These are phyloP conservation scores for Blastocystis hominis DNA, from an alignment of 352 stramenopile species.

Conservation along the genomic window DNA sequence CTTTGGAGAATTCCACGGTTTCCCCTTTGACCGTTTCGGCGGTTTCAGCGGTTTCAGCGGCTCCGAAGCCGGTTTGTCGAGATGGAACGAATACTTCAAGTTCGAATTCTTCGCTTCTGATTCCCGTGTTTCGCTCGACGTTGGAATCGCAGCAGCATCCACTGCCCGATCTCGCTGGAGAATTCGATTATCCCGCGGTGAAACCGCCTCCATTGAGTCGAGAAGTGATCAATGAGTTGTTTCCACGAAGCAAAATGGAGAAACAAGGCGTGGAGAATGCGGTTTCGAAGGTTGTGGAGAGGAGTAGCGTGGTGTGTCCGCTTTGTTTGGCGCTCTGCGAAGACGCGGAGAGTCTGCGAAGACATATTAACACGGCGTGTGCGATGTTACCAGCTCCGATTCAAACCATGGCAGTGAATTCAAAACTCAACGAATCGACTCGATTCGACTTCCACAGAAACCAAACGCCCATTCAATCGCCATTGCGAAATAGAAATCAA, in stretches of 20 bases:
- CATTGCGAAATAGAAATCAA: neutral
- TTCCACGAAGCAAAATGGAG: neutral
- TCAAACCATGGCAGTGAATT: neutral
- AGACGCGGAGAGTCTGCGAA: neutral
- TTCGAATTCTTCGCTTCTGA: neutral
- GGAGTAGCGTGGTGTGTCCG: neutral
- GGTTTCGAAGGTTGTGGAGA: neutral
- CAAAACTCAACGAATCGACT: neutral
- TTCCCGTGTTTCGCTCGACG: neutral
- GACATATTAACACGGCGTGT: neutral
- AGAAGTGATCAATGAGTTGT: constrained; percentile 3
- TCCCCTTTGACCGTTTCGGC: too few relatives aligned
- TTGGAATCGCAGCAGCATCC: neutral
- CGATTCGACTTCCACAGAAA: neutral
- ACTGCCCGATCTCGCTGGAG: neutral
- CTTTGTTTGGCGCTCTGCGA: neutral
- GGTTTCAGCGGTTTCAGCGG: neutral
- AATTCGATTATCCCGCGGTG: neutral
- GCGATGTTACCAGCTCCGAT: neutral
- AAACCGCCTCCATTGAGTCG: constrained; percentile 23
- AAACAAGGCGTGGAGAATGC: neutral
- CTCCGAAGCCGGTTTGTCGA: neutral
- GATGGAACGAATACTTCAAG: neutral
- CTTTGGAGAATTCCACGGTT: neutral
- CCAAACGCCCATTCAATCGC: neutral